phyloP scores from a whole-genome alignment of 495 filamentous ascomycete species.

The Penicillium psychrofluorescens region DNA sequence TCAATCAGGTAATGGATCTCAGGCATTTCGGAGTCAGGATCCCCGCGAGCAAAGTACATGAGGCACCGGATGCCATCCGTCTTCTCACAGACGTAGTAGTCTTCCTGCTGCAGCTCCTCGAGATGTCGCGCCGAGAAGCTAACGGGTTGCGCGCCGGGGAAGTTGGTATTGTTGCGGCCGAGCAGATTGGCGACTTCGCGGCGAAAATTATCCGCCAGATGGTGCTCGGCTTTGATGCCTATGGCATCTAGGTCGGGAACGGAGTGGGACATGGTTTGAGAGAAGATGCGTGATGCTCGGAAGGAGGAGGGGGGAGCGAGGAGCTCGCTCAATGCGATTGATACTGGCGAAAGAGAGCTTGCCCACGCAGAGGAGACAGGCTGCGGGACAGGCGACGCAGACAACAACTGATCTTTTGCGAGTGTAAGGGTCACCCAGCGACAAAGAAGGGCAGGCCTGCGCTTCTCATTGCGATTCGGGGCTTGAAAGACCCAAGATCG shows the following conservation, averaged over 20 bases:
- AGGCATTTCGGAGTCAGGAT: slow-evolving; percentile 36
- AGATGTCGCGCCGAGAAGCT: slow-evolving; percentile 77
- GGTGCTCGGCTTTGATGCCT: slow-evolving; percentile 56
- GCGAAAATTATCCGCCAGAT: slow-evolving; percentile 54
- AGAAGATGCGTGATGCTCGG: neutral
- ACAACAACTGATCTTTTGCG: no score
- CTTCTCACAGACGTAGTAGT: slow-evolving; percentile 98
- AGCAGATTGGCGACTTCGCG: slow-evolving; percentile 71
- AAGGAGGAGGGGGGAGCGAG: neutral
- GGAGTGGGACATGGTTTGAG: slow-evolving; percentile 29
- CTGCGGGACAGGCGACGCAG: no score
- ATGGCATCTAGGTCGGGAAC: slow-evolving; percentile 41
- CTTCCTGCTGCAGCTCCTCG: slow-evolving; percentile 63
- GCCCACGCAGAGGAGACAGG: no score
- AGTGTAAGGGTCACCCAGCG: no score
- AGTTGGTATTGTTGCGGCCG: slow-evolving; percentile 53
- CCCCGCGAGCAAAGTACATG: slow-evolving; percentile 68
- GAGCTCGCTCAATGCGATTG: no score
- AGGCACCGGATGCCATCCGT: slow-evolving; percentile 94
- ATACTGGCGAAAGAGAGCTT: no score
- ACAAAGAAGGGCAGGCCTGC: neutral
- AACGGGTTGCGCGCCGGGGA: slow-evolving; percentile 93
- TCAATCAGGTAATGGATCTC: slow-evolving; percentile 83
- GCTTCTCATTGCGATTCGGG: neutral
- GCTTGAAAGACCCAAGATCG: slow-evolving; percentile 8